Conservation (phyloP, 768 basidiomycete genomes). For the Mycena leptocephala region DNA sequence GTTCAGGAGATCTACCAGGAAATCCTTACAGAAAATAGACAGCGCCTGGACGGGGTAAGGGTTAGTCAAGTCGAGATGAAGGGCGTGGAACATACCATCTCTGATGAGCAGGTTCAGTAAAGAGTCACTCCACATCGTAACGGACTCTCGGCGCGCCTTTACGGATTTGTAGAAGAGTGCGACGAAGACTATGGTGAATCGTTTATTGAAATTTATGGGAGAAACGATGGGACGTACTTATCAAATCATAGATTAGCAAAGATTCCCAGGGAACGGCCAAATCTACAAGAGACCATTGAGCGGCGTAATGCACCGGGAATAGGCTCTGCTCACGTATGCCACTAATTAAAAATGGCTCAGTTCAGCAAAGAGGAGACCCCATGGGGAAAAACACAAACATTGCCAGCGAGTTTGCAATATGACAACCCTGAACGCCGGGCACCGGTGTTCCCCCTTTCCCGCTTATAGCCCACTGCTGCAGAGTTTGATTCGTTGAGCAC, state of each 20-base stretch:
- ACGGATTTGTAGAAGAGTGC: constrained; percentile 27
- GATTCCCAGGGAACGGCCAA: constrained; percentile 30
- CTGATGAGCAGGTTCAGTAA: constrained; percentile 17
- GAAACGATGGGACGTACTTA: not conserved
- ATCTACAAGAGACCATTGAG: constrained; percentile 7
- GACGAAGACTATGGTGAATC: not conserved
- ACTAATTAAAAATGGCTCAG: not conserved
- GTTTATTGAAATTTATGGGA: not conserved
- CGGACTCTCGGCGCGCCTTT: not conserved
- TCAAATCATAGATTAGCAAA: constrained; percentile 21
- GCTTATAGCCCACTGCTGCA: constrained; percentile 22
- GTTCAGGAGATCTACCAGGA: not conserved
- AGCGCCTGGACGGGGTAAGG: not conserved
- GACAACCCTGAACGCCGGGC: constrained; percentile 11
- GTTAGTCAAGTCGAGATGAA: not conserved
- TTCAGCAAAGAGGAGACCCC: not conserved
- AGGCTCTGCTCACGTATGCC: not conserved
- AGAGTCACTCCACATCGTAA: not conserved
- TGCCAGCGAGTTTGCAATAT: constrained; percentile 7
- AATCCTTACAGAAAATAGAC: constrained; percentile 24
- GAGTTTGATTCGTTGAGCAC: not conserved
- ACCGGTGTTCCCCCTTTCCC: constrained; percentile 8
- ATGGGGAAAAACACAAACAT: not conserved
- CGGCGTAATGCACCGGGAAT: not conserved
- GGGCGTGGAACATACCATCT: constrained; percentile 7